phyloP scores from a whole-genome alignment of 2,329 filamentous ascomycete genomes.

The Ascocoryne sarcoides region DNA sequence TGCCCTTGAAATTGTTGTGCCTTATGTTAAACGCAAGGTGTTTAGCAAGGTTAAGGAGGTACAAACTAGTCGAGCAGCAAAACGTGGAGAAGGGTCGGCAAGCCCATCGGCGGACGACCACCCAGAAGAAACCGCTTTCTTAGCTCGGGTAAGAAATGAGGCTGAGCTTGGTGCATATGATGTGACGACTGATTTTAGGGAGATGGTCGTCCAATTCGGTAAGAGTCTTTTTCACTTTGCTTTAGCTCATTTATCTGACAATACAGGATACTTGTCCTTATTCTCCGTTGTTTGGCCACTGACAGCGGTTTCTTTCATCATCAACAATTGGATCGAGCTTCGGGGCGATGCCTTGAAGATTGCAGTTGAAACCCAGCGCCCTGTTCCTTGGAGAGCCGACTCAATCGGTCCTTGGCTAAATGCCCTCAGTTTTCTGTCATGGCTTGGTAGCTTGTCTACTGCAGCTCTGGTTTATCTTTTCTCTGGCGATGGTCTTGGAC shows the following conservation, averaged over 20 bases:
- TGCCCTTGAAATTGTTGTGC: constrained; percentile 73
- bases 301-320: constrained; percentile 77
- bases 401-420: constrained; percentile 91
- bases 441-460: constrained; percentile 84
- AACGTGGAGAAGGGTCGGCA: constrained; percentile 35
- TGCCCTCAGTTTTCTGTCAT: constrained; percentile 79
- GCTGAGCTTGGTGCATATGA: constrained; percentile 78
- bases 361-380: constrained; percentile 77
- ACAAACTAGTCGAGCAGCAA: constrained; percentile 50
- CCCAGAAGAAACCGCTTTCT: constrained; percentile 70
- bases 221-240: constrained; percentile 20
- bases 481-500: constrained; percentile 56
- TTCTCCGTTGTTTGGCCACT: constrained; percentile 94
- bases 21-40: constrained; percentile 71
- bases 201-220: constrained; percentile 82
- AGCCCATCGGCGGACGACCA: constrained; percentile 50
- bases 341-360: constrained; percentile 93
- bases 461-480: constrained; percentile 88
- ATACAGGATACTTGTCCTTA: constrained; percentile 70
- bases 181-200: constrained; percentile 80
- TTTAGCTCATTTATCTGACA: constrained; percentile 17
- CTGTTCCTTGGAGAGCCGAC: constrained; percentile 82
- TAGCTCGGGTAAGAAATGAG: constrained; percentile 74
- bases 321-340: constrained; percentile 95
- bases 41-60: constrained; percentile 73